Base-by-base conservation (phyloP, 257 asterid species). In the Avicennia marina region DNA sequence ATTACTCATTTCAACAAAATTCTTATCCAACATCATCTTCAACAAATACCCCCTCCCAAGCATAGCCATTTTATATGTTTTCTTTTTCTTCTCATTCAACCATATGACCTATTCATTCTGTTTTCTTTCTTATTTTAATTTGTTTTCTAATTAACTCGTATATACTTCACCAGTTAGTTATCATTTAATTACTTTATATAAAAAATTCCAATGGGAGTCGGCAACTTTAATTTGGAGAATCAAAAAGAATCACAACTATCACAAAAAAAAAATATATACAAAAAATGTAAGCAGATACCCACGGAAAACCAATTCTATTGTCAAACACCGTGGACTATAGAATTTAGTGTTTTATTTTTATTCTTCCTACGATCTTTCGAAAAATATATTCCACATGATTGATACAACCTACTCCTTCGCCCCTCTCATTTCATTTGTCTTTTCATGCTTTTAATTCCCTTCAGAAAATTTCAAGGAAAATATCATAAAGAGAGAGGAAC, bases 381-480 rank as follows among this genome's bases (percentile, higher is more conserved):
- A 53, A 42, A 47, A 45, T 13, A 59, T 56, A 69, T 63, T 63
- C 66, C 51, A 32, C 26, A 4, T 56, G 70, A 56, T 58, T n/a
- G n/a, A n/a, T n/a, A n/a, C n/a, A n/a, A 50, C 39, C 66, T 61
- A 49, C 51, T 50, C 21, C 13, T 4, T 49, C n/a, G 7, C 26
- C 46, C 47, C 45, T 3, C 18, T 15, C n/a, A 40, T 42, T 31
- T 39, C 34, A 22, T 45, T 53, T 51, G 20, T 53, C 69, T 27
- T 60, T 33, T 21, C 48, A 54, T 43, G 53, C 41, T n/a, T 44
- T 31, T 24, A 63, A 52, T 40, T 52, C 29, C 53, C 60, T 42
- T 38, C 19, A 44, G 52, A 4, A 45, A 39, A 29, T 22, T 39
- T n/a, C 40, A 12, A 10, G n/a, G 31, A 60, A 60, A 16, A 17